phyloP scores from a whole-genome alignment of 2,329 filamentous ascomycete species.

The Mariannaea sp. region DNA sequence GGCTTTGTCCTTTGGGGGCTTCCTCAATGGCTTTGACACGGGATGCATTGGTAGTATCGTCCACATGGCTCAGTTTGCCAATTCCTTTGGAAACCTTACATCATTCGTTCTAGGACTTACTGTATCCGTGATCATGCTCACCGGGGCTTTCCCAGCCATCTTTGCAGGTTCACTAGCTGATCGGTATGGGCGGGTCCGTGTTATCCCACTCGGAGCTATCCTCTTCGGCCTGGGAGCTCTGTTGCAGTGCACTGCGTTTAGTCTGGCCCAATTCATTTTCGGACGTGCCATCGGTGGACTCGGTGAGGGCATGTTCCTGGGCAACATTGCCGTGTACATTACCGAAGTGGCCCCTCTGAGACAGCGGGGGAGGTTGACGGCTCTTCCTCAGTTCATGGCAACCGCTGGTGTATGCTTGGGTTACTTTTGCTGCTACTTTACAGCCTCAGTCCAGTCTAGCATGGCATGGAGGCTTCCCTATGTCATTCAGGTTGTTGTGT shows the following conservation, averaged over 20 bases:
- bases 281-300: conserved; percentile 62
- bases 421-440: conserved; percentile 9
- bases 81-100: conserved; percentile 48
- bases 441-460: neutral
- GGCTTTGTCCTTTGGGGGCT: conserved; percentile 45
- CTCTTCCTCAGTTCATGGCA: conserved; percentile 57
- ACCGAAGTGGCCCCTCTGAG: conserved; percentile 62
- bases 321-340: conserved; percentile 63
- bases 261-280: conserved; percentile 57
- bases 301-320: conserved; percentile 62
- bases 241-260: conserved; percentile 54
- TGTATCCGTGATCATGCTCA: conserved; percentile 63
- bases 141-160: conserved; percentile 60
- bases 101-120: conserved; percentile 60
- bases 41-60: conserved; percentile 1
- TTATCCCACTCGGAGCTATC: conserved; percentile 47
- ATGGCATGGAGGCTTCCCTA: conserved; percentile 1
- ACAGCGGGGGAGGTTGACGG: conserved; percentile 55
- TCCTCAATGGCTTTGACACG: conserved; percentile 4
- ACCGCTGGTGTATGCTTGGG: conserved; percentile 51
- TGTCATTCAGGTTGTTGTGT: neutral
- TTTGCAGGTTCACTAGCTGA: conserved; percentile 61
- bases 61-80: neutral
- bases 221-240: conserved; percentile 58
- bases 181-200: conserved; percentile 52